A percentile compares a stretch with the other conserved stretches of the same genome.
Conservation (phyloP, 2,329 filamentous ascomycete genomes). For the Dryadomyces sulphureus region DNA sequence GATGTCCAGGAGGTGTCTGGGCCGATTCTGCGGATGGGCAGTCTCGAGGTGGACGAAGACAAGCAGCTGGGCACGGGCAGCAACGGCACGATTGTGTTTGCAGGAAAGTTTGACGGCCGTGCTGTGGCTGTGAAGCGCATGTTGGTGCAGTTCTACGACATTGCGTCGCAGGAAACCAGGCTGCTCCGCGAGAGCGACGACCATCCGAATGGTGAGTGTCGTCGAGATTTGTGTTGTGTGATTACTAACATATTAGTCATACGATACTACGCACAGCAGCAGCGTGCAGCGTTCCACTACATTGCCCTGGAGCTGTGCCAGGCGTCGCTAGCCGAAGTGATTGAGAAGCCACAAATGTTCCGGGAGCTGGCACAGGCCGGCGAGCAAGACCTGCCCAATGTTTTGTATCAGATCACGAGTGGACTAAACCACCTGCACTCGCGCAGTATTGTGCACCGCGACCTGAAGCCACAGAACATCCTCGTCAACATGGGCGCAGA, state of each 20-base stretch:
- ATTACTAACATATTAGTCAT: constrained; percentile 46
- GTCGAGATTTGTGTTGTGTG: not conserved
- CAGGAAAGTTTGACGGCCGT: constrained; percentile 84
- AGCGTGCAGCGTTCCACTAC: constrained; percentile 80
- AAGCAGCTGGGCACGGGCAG: constrained; percentile 63
- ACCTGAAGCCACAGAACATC: constrained; percentile 96
- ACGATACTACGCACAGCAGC: constrained; percentile 86
- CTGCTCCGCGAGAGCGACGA: constrained; percentile 86
- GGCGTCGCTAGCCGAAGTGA: constrained; percentile 80
- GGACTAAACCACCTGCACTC: constrained; percentile 82
- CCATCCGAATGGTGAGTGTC: constrained; percentile 63
- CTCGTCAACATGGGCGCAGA: constrained; percentile 63
- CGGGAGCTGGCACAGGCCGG: constrained; percentile 56
- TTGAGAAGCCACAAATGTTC: constrained; percentile 58
- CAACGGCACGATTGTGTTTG: constrained; percentile 92
- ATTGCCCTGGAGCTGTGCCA: constrained; percentile 92
- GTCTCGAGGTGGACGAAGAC: constrained; percentile 48
- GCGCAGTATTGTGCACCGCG: constrained; percentile 87
- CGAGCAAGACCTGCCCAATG: constrained; percentile 60
- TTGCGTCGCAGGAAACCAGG: constrained; percentile 86
- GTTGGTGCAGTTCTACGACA: constrained; percentile 89
- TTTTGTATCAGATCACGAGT: constrained; percentile 78
- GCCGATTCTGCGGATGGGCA: constrained; percentile 45
- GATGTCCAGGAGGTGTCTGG: constrained; percentile 46
- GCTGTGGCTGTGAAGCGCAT: constrained; percentile 94